These are phyloP conservation scores for Dactylonectria estremocensis DNA, from an alignment of 2,329 filamentous ascomycete genomes.

Conservation along the genomic window DNA sequence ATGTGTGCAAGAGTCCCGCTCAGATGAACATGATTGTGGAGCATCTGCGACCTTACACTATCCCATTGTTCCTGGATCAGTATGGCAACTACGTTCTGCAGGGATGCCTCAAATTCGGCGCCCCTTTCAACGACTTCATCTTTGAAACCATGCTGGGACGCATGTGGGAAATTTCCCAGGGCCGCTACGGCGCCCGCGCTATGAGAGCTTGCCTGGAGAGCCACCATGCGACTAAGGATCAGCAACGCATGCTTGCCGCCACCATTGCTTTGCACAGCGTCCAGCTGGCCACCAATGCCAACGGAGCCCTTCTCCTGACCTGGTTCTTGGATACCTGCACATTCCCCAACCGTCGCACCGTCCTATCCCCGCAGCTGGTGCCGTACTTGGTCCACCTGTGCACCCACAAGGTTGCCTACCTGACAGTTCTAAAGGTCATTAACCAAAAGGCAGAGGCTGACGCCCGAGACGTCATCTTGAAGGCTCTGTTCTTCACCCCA, in stretches of 20 bases:
- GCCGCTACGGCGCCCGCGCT: conserved; percentile 92
- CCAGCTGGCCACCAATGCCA: conserved; percentile 95
- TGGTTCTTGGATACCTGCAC: conserved; percentile 99
- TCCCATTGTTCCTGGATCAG: conserved; percentile 95
- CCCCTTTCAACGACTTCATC: conserved; percentile 94
- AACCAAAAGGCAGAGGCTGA: conserved; percentile 97
- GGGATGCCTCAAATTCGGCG: conserved; percentile 92
- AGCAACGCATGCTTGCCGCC: conserved; percentile 94
- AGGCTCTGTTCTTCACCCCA: conserved; percentile 91
- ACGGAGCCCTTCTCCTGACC: conserved; percentile 92
- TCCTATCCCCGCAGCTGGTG: conserved; percentile 91
- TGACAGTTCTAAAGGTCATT: conserved; percentile 97
- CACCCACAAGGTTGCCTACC: conserved; percentile 98
- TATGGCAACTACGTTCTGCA: conserved; percentile 99
- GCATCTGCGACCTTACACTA: conserved; percentile 85
- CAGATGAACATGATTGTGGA: conserved; percentile 91
- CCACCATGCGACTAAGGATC: conserved; percentile 94
- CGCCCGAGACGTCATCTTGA: conserved; percentile 89
- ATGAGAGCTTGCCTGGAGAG: conserved; percentile 98
- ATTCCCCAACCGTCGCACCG: conserved; percentile 91
- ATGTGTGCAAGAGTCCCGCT: conserved; percentile 87
- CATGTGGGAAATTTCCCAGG: conserved; percentile 95
- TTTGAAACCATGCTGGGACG: conserved; percentile 97
- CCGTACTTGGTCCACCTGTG: conserved; percentile 95
- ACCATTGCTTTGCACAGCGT: conserved; percentile 97